Percentiles rank a stretch among this genome's conserved stretches.
Evolutionary conservation across 2,329 filamentous ascomycete species (phyloP).

Genomic region (Ramularia endophylla): DNA sequence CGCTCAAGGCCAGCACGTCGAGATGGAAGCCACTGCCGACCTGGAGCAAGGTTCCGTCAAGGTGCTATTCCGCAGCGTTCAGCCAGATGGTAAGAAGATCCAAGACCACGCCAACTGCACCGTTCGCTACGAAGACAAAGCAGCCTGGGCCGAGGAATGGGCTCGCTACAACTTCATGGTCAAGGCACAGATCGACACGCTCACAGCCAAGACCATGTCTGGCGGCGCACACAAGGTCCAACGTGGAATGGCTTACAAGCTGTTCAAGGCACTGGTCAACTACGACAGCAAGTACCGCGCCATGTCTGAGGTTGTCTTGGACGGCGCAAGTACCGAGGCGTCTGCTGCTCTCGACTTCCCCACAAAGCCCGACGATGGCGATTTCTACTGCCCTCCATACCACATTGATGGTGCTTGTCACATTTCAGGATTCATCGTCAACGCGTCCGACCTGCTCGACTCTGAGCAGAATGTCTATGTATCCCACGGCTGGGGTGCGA

Average conservation of each 20-base stretch:
- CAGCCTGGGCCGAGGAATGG: conserved; percentile 60
- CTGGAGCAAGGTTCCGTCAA: conserved; percentile 50
- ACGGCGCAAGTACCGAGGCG: conserved; percentile 51
- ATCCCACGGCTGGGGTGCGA: conserved; percentile 56
- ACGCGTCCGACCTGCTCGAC: conserved; percentile 53
- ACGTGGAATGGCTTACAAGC: conserved; percentile 72
- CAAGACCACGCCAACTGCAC: conserved; percentile 58
- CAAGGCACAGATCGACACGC: conserved; percentile 54
- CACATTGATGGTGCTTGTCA: conserved; percentile 55
- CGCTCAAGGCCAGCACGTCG: conserved; percentile 52
- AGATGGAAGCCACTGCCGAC: conserved; percentile 56
- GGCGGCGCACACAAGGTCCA: conserved; percentile 67
- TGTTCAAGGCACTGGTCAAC: conserved; percentile 54
- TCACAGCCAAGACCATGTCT: conserved; percentile 59
- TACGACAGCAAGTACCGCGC: conserved; percentile 53
- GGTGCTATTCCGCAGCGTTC: conserved; percentile 52
- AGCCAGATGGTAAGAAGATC: conserved; percentile 53
- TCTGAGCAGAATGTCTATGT: conserved; percentile 56
- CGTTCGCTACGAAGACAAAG: conserved; percentile 55
- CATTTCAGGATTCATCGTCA: conserved; percentile 56
- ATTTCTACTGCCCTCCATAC: conserved; percentile 54
- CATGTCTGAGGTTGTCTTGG: conserved; percentile 54
- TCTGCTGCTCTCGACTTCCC: conserved; percentile 51
- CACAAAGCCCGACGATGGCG: conserved; percentile 47
- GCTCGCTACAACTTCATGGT: conserved; percentile 58